Percentiles rank a stretch among this genome's conserved stretches.
phyloP scores from a whole-genome alignment of 2,329 filamentous ascomycete genomes.

The Tolypocladium endophyticum region DNA sequence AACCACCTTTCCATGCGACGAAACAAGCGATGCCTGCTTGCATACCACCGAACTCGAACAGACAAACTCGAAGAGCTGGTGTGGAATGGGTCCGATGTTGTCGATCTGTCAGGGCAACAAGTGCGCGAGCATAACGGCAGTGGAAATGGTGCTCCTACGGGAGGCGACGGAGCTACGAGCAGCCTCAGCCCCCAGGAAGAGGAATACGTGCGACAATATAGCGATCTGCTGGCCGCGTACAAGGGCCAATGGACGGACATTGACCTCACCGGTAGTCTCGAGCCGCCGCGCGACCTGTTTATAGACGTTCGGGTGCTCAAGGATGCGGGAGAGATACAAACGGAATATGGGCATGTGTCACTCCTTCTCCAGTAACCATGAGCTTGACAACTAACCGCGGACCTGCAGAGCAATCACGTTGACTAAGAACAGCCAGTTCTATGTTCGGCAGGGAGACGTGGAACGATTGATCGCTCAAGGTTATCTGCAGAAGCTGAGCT shows the following conservation, averaged over 20 bases:
- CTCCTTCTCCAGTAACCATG: not conserved
- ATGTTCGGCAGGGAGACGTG: conserved; percentile 90
- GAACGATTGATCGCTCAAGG: conserved; percentile 90
- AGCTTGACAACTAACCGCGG: conserved; percentile 7
- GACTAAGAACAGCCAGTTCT: conserved; percentile 97
- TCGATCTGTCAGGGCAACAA: conserved; percentile 56
- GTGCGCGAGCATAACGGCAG: conserved; percentile 26
- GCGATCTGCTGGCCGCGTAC: conserved; percentile 85
- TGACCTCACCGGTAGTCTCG: conserved; percentile 85
- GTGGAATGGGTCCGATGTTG: conserved; percentile 79
- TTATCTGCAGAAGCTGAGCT: conserved; percentile 77
- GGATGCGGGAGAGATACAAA: conserved; percentile 97
- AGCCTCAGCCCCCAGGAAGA: conserved; percentile 92
- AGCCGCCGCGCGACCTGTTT: conserved; percentile 90
- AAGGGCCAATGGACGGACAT: conserved; percentile 99
- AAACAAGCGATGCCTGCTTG: conserved; percentile 90
- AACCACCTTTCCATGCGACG: conserved; percentile 91
- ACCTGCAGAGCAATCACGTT: conserved; percentile 72
- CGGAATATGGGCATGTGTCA: conserved; percentile 79
- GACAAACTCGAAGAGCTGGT: conserved; percentile 90
- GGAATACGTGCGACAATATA: conserved; percentile 88
- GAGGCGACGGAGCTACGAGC: conserved; percentile 48
- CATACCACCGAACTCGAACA: conserved; percentile 82
- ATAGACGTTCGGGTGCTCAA: conserved; percentile 94
- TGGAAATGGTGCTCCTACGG: conserved; percentile 21